A percentile compares a stretch with the other conserved stretches of the same genome.
These are phyloP conservation scores for Cutaneotrichosporon spelunceum DNA, from an alignment of 1,284 basidiomycete species.

Conservation along the genomic window DNA sequence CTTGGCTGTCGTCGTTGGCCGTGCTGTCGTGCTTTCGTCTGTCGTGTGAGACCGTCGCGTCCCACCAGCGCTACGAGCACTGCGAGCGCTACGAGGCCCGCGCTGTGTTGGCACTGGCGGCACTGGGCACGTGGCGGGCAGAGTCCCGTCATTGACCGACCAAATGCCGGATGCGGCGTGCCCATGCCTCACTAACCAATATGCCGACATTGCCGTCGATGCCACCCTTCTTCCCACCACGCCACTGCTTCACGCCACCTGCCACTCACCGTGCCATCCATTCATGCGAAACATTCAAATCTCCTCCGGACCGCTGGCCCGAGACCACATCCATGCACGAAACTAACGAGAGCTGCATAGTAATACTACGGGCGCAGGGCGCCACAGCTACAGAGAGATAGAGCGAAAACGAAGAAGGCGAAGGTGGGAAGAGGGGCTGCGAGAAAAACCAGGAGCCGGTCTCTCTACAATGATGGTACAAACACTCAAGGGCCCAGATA, in stretches of 20 bases:
- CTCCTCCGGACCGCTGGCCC: neutral
- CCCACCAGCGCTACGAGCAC: no score
- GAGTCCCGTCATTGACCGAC: no score
- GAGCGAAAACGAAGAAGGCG: constrained; percentile 17
- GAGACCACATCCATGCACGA: neutral
- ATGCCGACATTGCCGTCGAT: neutral
- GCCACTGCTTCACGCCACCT: neutral
- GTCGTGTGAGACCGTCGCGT: no score
- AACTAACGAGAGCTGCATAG: neutral
- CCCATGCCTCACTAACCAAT: neutral
- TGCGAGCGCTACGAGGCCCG: no score
- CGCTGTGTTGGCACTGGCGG: no score
- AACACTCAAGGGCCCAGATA: constrained; percentile 8
- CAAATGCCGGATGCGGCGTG: neutral
- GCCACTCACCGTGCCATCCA: no score
- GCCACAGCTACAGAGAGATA: constrained; percentile 2
- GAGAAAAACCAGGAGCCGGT: constrained; percentile 6
- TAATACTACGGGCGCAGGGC: neutral
- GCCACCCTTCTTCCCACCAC: neutral
- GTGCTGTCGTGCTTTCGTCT: no score
- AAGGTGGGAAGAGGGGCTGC: neutral
- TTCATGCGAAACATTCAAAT: neutral
- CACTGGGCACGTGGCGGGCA: neutral
- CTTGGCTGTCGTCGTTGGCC: neutral
- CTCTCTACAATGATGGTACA: constrained; percentile 11